Evolutionary conservation across 2,329 filamentous ascomycete genomes (phyloP), one percentile per base, ranked within the genome.

Genomic region (Neonectria neomacrospora): DNA sequence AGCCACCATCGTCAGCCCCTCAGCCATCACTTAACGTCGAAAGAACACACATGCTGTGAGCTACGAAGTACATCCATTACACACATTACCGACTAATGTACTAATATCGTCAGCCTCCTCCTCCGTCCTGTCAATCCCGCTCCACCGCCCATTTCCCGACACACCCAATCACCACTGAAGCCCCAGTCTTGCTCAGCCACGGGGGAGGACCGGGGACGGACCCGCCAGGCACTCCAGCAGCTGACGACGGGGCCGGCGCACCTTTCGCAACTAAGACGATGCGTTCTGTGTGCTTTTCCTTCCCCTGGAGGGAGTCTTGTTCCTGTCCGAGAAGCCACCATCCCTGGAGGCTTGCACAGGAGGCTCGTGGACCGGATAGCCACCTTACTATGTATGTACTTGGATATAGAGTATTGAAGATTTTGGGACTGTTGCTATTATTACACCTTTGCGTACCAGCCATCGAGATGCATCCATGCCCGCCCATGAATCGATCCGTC

Each of bases 121-220:
- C 18, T 37, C 39, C 39, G 14, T n/a, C 12, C 37, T 32, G 10
- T 50, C 23, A 51, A 26, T 37, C 26, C 47, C 32, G 28, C 45
- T 47, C 50, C 56, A 58, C 51, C 16, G 34, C 18, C 45, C n/a
- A 50, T 51, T 48, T 58, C 39, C 32, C 48, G 56, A 37, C 51
- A 48, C 26, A 26, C 34, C 39, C 9, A 16, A 32, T 52, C 39
- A 53, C 32, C 30, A 37, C 39, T 12, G 14, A 47, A 51, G 39
- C 37, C 44, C 37, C 50, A 26, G 37, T 4, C 34, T 14, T 61
- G 52, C 58, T 61, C 52, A 61, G 58, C 58, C 58, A 61, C 58
- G 12, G 30, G 57, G 37, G 28, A 37, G 16, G n/a, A 42, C 42
- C 32, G 28, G 34, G 45, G 45, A 48, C 45, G 26, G 45, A 48